A percentile compares a stretch with the other conserved stretches of the same genome.
These are phyloP conservation scores for Fonsecaea monophora DNA, from an alignment of 2,329 filamentous ascomycete species.

Conservation along the genomic window DNA sequence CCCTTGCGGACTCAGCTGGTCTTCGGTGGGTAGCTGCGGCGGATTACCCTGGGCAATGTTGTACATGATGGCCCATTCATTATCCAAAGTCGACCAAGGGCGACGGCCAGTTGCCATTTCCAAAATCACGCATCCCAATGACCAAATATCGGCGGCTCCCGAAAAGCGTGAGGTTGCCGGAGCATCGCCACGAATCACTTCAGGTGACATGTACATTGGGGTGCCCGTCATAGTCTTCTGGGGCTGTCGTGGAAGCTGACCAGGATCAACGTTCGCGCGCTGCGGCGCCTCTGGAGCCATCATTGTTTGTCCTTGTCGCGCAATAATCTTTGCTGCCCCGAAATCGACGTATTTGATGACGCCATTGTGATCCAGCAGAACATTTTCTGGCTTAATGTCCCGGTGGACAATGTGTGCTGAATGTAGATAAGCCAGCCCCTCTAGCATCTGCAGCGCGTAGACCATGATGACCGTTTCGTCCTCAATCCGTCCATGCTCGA, in stretches of 20 bases:
- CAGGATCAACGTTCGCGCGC: conserved; percentile 28
- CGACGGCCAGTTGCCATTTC: conserved; percentile 96
- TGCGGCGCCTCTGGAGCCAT: conserved; percentile 66
- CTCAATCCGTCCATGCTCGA: conserved; percentile 96
- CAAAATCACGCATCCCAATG: conserved; percentile 91
- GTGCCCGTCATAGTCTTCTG: conserved; percentile 97
- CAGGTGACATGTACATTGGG: conserved; percentile 99
- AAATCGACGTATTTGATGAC: conserved; percentile 99
- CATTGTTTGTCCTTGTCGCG: conserved; percentile 87
- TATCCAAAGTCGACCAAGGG: conserved; percentile 94
- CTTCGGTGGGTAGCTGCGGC: conserved; percentile 78
- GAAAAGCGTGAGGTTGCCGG: conserved; percentile 43
- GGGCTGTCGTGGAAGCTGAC: conserved; percentile 47
- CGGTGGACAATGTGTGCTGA: conserved; percentile 91
- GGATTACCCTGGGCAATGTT: conserved; percentile 98
- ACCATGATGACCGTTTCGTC: conserved; percentile 98
- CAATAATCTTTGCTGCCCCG: conserved; percentile 95
- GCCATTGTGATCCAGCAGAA: conserved; percentile 94
- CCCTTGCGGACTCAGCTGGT: conserved; percentile 83
- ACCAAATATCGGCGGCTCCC: conserved; percentile 94
- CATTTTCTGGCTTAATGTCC: conserved; percentile 98
- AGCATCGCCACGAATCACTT: conserved; percentile 92
- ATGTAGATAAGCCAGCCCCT: conserved; percentile 92
- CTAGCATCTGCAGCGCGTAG: conserved; percentile 90
- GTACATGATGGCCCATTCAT: conserved; percentile 99